Conservation (phyloP, 192 early-diverging fungal species). For the Coemansia pectinata region DNA sequence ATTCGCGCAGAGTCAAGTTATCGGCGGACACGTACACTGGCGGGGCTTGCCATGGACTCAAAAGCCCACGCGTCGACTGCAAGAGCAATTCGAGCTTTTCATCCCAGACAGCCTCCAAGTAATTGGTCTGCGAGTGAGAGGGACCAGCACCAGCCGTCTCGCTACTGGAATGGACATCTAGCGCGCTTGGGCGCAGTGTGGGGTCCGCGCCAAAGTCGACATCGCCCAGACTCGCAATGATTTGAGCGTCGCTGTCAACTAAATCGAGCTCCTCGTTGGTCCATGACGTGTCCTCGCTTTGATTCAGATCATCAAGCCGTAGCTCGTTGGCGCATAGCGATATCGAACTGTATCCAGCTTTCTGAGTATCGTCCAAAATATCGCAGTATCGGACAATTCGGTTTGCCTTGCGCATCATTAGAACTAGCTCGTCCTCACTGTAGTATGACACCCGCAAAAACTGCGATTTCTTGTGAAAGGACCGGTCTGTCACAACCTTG, state of each 20-base stretch:
- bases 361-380: constrained; percentile 29
- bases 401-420: constrained; percentile 46
- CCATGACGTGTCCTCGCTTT: constrained; percentile 26
- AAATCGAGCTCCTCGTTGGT: constrained; percentile 18
- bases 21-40: constrained; percentile 24
- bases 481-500: constrained; percentile 12
- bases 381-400: constrained; percentile 37
- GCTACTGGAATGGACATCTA: not conserved
- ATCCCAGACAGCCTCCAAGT: constrained; percentile 29
- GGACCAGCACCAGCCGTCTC: constrained; percentile 18
- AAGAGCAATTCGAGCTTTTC: constrained; percentile 10
- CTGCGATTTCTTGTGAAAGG: constrained; percentile 29
- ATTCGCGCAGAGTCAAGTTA: constrained; percentile 33
- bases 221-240: constrained; percentile 39
- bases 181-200: constrained; percentile 5
- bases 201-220: constrained; percentile 26
- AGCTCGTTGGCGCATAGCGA: constrained; percentile 45
- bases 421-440: constrained; percentile 31
- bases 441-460: constrained; percentile 41
- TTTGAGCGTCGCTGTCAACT: constrained; percentile 27
- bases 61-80: not conserved
- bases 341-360: constrained; percentile 32
- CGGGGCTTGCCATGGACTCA: constrained; percentile 15
- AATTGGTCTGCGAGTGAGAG: constrained; percentile 19
- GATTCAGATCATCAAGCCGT: not conserved